phyloP scores from a whole-genome alignment of 2,329 filamentous ascomycete species.

The Penicillium brevicompactum region DNA sequence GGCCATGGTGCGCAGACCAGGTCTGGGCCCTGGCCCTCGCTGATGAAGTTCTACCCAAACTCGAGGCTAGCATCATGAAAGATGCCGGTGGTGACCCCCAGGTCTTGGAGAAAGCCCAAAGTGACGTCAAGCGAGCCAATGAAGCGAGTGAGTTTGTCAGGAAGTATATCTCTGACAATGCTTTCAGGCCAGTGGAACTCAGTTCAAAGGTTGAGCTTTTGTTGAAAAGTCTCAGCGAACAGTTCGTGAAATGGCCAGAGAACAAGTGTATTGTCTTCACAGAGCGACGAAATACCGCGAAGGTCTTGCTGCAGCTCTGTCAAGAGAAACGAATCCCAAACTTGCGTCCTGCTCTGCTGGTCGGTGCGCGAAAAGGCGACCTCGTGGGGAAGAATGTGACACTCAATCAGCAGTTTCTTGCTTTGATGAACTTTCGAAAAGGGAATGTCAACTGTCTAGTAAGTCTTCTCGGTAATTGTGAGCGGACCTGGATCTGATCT shows the following conservation, averaged over 20 bases:
- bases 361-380: constrained; percentile 59
- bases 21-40: constrained; percentile 74
- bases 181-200: constrained; percentile 47
- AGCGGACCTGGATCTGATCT: neutral
- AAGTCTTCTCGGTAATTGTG: neutral
- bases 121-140: constrained; percentile 58
- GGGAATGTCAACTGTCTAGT: constrained; percentile 30
- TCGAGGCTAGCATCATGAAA: constrained; percentile 54
- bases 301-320: constrained; percentile 71
- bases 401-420: constrained; percentile 72
- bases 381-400: constrained; percentile 64
- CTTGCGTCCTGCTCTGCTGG: constrained; percentile 64
- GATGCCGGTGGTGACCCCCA: constrained; percentile 2
- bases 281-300: constrained; percentile 74
- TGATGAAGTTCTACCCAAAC: constrained; percentile 62
- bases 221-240: constrained; percentile 59
- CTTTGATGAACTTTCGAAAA: constrained; percentile 65
- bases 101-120: constrained; percentile 48
- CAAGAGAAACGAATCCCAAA: constrained; percentile 58
- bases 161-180: constrained; percentile 51
- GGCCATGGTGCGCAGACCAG: constrained; percentile 80
- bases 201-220: constrained; percentile 75
- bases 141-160: constrained; percentile 61
- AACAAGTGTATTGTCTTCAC: constrained; percentile 87
- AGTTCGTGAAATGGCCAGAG: constrained; percentile 62